phyloP scores from a whole-genome alignment of 2,329 filamentous ascomycete genomes.

The Biscogniauxia mediterranea region DNA sequence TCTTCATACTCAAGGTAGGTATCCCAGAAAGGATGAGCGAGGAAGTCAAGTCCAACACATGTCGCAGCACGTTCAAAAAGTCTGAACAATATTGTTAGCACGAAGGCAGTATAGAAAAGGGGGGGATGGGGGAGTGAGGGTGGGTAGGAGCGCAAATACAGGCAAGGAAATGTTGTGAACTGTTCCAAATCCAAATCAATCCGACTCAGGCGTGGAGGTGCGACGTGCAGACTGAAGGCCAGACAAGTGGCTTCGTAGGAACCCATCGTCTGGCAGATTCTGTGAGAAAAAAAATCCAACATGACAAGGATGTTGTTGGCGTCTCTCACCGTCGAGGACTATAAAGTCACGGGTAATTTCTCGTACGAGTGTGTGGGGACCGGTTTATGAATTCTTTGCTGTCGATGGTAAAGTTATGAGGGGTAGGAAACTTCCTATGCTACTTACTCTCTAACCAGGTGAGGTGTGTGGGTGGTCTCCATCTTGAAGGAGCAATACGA shows the following conservation, averaged over 20 bases:
- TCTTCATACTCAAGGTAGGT: slow-evolving; percentile 98
- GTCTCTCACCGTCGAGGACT: slow-evolving; percentile 66
- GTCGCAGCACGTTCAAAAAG: slow-evolving; percentile 88
- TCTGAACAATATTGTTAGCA: slow-evolving; percentile 51
- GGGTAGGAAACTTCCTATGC: slow-evolving; percentile 63
- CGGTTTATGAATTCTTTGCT: slow-evolving; percentile 33
- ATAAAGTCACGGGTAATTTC: slow-evolving; percentile 36
- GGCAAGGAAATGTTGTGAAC: slow-evolving; percentile 53
- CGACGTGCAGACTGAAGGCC: slow-evolving; percentile 42
- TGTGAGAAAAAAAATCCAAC: slow-evolving; percentile 63
- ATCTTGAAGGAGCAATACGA: slow-evolving; percentile 98
- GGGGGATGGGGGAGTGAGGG: slow-evolving; percentile 28
- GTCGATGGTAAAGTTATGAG: slow-evolving; percentile 58
- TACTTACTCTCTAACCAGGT: slow-evolving; percentile 99
- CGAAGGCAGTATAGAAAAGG: slow-evolving; percentile 16
- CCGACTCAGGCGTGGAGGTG: slow-evolving; percentile 32
- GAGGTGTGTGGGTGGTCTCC: slow-evolving; percentile 91
- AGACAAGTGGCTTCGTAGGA: slow-evolving; percentile 37
- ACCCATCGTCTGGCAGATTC: slow-evolving; percentile 61
- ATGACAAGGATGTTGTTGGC: slow-evolving; percentile 56
- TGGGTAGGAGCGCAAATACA: slow-evolving; percentile 61
- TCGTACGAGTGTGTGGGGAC: slow-evolving; percentile 26
- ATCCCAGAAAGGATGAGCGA: slow-evolving; percentile 97
- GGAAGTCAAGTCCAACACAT: slow-evolving; percentile 86
- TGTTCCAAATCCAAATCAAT: slow-evolving; percentile 47